Evolutionary conservation across 2,329 filamentous ascomycete genomes (phyloP).

Genomic region (Zymoseptoria crescenta): DNA sequence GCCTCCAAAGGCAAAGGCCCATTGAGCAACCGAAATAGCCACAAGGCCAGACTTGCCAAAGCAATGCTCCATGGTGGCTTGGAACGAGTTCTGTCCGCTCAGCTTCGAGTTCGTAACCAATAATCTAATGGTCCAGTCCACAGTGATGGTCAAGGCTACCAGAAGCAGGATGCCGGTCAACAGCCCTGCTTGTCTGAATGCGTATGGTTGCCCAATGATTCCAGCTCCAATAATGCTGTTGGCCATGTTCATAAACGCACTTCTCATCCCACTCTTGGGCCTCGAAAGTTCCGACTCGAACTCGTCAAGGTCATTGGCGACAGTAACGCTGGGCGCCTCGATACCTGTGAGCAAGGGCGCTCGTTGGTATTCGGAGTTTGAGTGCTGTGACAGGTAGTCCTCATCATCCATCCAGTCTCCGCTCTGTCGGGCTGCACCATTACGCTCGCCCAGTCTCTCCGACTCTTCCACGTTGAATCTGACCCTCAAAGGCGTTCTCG

Average conservation of each 20-base stretch:
- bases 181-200: conserved; percentile 86
- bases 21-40: conserved; percentile 86
- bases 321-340: conserved; percentile 69
- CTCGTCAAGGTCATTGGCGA: conserved; percentile 54
- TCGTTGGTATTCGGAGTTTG: conserved; percentile 39
- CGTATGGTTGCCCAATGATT: conserved; percentile 80
- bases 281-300: conserved; percentile 51
- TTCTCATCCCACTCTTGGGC: conserved; percentile 75
- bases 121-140: conserved; percentile 96
- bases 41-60: conserved; percentile 83
- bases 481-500: conserved; percentile 63
- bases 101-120: conserved; percentile 98
- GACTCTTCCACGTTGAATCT: conserved; percentile 55
- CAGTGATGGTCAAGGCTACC: conserved; percentile 67
- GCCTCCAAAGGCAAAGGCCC: conserved; percentile 96
- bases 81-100: conserved; percentile 86
- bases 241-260: conserved; percentile 99
- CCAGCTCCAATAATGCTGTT: conserved; percentile 87
- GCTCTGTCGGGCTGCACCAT: conserved; percentile 17
- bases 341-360: conserved; percentile 72
- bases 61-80: conserved; percentile 91
- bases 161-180: conserved; percentile 71
- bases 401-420: conserved; percentile 50
- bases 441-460: conserved; percentile 15
- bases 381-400: conserved; percentile 48